Evolutionary conservation across 2,329 filamentous ascomycete species (phyloP), one percentile per base, ranked within the genome.

Genomic region (Ophiostoma ips): DNA sequence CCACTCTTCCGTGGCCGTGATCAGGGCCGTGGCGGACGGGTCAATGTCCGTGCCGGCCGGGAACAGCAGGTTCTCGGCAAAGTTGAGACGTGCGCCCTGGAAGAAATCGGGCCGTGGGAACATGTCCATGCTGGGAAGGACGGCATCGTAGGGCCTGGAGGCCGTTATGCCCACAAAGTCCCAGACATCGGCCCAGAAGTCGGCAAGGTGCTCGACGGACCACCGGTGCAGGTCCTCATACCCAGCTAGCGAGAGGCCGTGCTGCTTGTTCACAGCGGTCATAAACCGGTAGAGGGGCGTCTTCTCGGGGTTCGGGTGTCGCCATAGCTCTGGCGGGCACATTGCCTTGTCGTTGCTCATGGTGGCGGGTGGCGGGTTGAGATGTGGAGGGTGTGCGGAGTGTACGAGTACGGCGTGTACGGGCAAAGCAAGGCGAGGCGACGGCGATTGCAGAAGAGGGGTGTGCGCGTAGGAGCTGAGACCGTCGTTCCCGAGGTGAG

Each of bases 51-150:
- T 71, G 3, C 48, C 50, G 3, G 56, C 43, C 9, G 90, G 90
- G 63, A 83, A 95, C 3, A 98, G 78, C 49, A 96, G 72, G 63
- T 98, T 98, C 68, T 96, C 87, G 24, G 90, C 89, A 63, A 95
- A 96, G 65, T 96, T 98, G 56, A 96, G 72, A 52, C 72, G 79
- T 13, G 85, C 77, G 10, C 82, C 83, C 51, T 79, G 65, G 64
- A 95, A 96, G 71, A 95, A 96, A 53, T 81, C 71, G 8, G 90
- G 89, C 21, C 87, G 81, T 21, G 90, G 90, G 59, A 88, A 96
- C 75, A 96, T 84, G 44, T 77, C 71, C 6, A 79, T 75, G 50
- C 77, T 66, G 37, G 74, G 63, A 21, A 84, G 77, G 16, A 95
- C 69, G 38, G 87, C 83, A 81, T 72, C 67, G 61, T 77, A 89